Percentiles rank a stretch among this genome's conserved stretches.
Evolutionary conservation across 2,329 filamentous ascomycete species (phyloP).

Genomic region (Ustilaginoidea virens): DNA sequence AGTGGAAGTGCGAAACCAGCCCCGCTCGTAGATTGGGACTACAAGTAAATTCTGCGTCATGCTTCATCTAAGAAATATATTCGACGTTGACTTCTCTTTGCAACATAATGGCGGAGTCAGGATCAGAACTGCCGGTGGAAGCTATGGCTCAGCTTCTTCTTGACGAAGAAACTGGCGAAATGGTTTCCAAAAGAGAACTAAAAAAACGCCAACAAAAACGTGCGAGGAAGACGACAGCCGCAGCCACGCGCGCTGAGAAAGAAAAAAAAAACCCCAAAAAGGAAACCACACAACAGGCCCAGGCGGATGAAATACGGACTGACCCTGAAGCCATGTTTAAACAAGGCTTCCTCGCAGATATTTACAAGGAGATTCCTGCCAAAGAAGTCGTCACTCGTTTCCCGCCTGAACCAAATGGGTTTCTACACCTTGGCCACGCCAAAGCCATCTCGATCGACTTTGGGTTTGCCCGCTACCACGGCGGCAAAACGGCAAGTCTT

Average conservation of each 20-base stretch:
- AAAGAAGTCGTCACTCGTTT: conserved; percentile 55
- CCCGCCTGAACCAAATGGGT: conserved; percentile 82
- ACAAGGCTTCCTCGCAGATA: conserved; percentile 57
- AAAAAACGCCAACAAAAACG: conserved; percentile 42
- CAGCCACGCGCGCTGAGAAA: conserved; percentile 75
- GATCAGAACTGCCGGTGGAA: conserved; percentile 29
- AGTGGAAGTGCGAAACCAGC: too few relatives aligned
- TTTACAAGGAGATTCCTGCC: conserved; percentile 51
- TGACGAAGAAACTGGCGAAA: conserved; percentile 45
- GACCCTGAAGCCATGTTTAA: conserved; percentile 61
- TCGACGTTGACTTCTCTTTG: too few relatives aligned
- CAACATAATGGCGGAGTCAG: not conserved
- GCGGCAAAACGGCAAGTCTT: conserved; percentile 29
- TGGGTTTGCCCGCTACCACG: conserved; percentile 75
- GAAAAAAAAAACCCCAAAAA: conserved; percentile 39
- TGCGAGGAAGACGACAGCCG: conserved; percentile 32
- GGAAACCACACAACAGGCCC: conserved; percentile 7
- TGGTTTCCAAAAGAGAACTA: conserved; percentile 45
- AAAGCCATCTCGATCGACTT: conserved; percentile 97
- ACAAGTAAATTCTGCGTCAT: too few relatives aligned
- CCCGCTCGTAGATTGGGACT: too few relatives aligned
- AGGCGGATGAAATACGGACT: conserved; percentile 18
- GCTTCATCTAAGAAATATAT: too few relatives aligned
- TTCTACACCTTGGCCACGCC: conserved; percentile 80
- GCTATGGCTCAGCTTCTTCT: conserved; percentile 40